These are phyloP conservation scores for Phyllostachys edulis DNA, from an alignment of 176 grass and related monocot genomes.

Conservation along the genomic window DNA sequence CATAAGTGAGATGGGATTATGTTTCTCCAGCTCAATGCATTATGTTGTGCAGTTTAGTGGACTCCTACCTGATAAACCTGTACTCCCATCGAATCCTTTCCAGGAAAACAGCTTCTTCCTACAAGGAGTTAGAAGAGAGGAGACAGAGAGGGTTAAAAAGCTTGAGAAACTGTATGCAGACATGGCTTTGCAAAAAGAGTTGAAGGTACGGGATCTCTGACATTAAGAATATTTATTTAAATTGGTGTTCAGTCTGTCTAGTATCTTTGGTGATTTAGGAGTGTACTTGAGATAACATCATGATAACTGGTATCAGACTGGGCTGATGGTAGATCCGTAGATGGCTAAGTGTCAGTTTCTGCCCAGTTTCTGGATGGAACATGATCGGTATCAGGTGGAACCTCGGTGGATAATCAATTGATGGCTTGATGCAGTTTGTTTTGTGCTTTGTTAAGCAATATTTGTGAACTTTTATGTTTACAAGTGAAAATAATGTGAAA, in stretches of 20 bases:
- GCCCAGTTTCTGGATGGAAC: background rate
- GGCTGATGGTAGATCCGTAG: background rate
- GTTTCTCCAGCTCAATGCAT: slow-evolving; percentile 21
- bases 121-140: slow-evolving; percentile 82
- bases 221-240: background rate
- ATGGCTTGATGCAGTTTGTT: background rate
- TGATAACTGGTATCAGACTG: background rate
- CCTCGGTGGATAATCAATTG: background rate
- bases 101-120: slow-evolving; percentile 68
- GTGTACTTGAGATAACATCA: background rate
- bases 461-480: background rate
- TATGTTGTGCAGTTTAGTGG: slow-evolving; percentile 6
- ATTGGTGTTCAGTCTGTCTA: background rate
- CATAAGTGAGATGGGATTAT: background rate
- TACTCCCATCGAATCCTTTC: background rate
- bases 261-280: background rate
- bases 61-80: slow-evolving; percentile 26
- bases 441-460: background rate
- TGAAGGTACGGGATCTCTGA: slow-evolving; percentile 53
- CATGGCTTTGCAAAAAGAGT: slow-evolving; percentile 89
- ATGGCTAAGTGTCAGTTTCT: background rate
- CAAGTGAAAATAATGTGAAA: background rate
- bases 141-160: slow-evolving; percentile 61
- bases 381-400: background rate
- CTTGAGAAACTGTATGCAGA: slow-evolving; percentile 84